Evolutionary conservation across 345 rosid species (phyloP).

Genomic region (Noccaea caerulescens): DNA sequence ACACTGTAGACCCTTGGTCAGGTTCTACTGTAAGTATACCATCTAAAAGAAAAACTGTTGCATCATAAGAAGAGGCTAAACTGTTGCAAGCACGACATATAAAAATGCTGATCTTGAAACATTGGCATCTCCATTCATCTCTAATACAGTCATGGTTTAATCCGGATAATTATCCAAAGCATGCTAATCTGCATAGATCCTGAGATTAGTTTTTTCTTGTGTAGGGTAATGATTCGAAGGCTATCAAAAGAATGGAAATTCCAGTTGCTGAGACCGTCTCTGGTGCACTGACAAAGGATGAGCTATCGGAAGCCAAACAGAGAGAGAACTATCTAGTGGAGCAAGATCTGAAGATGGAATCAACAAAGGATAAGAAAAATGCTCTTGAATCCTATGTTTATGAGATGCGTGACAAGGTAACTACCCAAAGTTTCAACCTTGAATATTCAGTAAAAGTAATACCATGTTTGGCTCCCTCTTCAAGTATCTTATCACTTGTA

Average conservation of each 20-base stretch:
- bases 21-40: constrained; percentile 48
- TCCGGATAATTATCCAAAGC: constrained; percentile 17
- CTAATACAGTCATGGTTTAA: constrained; percentile 7
- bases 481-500: background rate
- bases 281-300: constrained; percentile 62
- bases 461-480: background rate
- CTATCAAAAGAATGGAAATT: constrained; percentile 55
- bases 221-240: constrained; percentile 54
- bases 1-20: constrained; percentile 34
- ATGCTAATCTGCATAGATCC: constrained; percentile 12
- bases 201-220: constrained; percentile 33
- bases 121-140: constrained; percentile 10
- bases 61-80: background rate
- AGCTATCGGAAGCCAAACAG: constrained; percentile 58
- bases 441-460: background rate
- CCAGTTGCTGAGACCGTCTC: constrained; percentile 53
- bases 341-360: constrained; percentile 75
- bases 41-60: constrained; percentile 1
- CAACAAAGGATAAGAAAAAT: constrained; percentile 70
- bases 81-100: background rate
- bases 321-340: constrained; percentile 62
- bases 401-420: constrained; percentile 86
- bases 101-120: constrained; percentile 19
- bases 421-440: constrained; percentile 9
- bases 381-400: constrained; percentile 82